Evolutionary conservation across 2,329 filamentous ascomycete species (phyloP), one percentile per base, ranked within the genome.

Genomic region (Phaeosphaeria sp.): DNA sequence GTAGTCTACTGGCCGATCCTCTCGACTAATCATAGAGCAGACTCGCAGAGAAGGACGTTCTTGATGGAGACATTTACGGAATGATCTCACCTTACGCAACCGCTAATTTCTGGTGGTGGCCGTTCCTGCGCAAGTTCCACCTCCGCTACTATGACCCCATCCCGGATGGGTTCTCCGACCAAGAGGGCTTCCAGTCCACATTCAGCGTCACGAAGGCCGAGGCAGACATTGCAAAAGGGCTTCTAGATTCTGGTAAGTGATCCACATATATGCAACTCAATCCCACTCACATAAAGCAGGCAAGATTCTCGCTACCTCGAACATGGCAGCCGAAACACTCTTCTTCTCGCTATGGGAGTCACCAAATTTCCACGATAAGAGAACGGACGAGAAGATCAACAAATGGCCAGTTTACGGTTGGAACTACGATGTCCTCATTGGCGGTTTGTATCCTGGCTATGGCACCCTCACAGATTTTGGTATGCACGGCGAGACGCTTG

Each of bases 61-160:
- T 84, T 6, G 73, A 83, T 25, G 82, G 81, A 0, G 81, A 84
- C 50, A 82, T 84, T 30, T 81, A 82, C 45, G 79, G 74, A 44
- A 67, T 84, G 72, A 83, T 84, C 49, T 74, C 79, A 3, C 82
- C 82, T 0, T 84, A 84, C 56, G 75, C 80, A 2, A 84, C 82
- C 0, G 82, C 82, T 3, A 84, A 84, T 59, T 75, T 83, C 44
- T 84, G 82, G 81, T 84, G 82, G 81, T 84, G 82, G 82, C 82
- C 82, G 1, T 82, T 80, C 65, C 77, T 80, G 58, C 74, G 69
- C 59, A 83, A 83, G 66, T 84, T 84, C 68, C 82, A 84, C 69
- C 81, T 80, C 71, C 77, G 82, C n/a, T 83, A 82, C 71, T 84
- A 84, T 66, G 81, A 84, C 63, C 67, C 77, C n/a, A 74, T 83